Evolutionary conservation across 2,329 filamentous ascomycete genomes (phyloP), one percentile per base, ranked within the genome.

Genomic region (Trichoderma gracile): DNA sequence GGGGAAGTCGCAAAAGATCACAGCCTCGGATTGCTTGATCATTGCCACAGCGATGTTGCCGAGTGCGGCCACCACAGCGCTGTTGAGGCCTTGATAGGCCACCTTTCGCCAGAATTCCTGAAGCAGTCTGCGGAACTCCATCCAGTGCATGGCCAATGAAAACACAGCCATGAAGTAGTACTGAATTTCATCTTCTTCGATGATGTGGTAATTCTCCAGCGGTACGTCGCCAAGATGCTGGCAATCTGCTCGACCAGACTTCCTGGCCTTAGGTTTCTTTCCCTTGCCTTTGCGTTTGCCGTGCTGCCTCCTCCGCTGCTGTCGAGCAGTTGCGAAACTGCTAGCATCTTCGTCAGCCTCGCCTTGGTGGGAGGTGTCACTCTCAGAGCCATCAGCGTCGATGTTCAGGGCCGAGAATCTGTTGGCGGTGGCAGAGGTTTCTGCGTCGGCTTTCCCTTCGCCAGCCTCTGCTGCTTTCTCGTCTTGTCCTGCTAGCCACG

Each of bases 1-100:
- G 1, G 79, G 77, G 47, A 82, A 84, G 30, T 83, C 78, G 19
- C 77, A 66, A 60, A 80, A 81, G 0, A 83, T 79, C 7, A 68
- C 68, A 0, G 71, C 67, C 54, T 76, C 74, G 1, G 75, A 73
- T 54, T 75, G 71, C 58, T 78, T 75, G 25, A 83, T 67, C 73
- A 80, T 78, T 14, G 71, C 71, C 21, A 82, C 69, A 15, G 79
- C 79, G 7, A 79, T 59, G 52, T 77, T 80, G 6, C 77, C 79
- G 25, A 81, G 23, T 0, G 76, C 69, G 1, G 77, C 80, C 1
- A 80, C 81, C n/a, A 80, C 73, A 1, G 79, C 81, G 49, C 73
- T 73, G 65, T 84, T 83, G 15, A 82, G 72, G 3, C 72, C 75
- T 1, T 75, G 65, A 61, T 82, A 81, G 1, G 79, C 76, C 5